Evolutionary conservation across 2,329 filamentous ascomycete species (phyloP).

Genomic region (Amphichorda felina): DNA sequence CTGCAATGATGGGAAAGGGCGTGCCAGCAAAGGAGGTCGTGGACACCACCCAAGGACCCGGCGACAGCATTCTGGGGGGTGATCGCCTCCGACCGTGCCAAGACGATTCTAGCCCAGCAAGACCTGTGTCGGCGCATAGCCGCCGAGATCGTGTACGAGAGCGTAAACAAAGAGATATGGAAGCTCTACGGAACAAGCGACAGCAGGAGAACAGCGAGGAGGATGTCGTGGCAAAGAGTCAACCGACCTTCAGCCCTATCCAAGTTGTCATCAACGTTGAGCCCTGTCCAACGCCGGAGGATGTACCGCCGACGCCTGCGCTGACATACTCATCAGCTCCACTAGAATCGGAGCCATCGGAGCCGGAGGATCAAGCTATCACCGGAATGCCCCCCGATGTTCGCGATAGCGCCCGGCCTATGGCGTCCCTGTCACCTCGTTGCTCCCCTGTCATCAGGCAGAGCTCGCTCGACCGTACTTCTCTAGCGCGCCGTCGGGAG

Average conservation of each 20-base stretch:
- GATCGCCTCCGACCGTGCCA: slow-evolving; percentile 8
- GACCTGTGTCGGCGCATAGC: slow-evolving; percentile 12
- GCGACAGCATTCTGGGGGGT: slow-evolving; percentile 6
- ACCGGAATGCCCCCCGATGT: background rate
- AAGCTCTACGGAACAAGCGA: slow-evolving; percentile 14
- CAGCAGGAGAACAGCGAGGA: slow-evolving; percentile 6
- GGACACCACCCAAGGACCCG: background rate
- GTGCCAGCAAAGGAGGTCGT: background rate
- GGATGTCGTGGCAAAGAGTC: background rate
- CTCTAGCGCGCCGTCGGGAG: slow-evolving; percentile 19
- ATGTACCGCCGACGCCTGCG: background rate
- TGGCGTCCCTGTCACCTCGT: slow-evolving; percentile 16
- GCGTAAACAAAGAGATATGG: slow-evolving; percentile 26
- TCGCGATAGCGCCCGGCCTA: slow-evolving; percentile 9
- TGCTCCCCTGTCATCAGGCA: slow-evolving; percentile 14
- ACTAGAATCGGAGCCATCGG: too few species aligned
- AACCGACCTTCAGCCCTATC: slow-evolving; percentile 20
- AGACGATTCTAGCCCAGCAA: slow-evolving; percentile 7
- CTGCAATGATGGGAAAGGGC: background rate
- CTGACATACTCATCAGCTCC: background rate
- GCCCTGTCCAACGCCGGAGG: slow-evolving; percentile 11
- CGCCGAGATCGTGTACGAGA: slow-evolving; percentile 26
- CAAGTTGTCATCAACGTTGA: slow-evolving; percentile 26
- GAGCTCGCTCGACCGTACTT: slow-evolving; percentile 13
- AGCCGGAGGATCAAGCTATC: background rate